These are phyloP conservation scores for Lactifluus pinguis DNA, from an alignment of 768 basidiomycete species.

Conservation along the genomic window DNA sequence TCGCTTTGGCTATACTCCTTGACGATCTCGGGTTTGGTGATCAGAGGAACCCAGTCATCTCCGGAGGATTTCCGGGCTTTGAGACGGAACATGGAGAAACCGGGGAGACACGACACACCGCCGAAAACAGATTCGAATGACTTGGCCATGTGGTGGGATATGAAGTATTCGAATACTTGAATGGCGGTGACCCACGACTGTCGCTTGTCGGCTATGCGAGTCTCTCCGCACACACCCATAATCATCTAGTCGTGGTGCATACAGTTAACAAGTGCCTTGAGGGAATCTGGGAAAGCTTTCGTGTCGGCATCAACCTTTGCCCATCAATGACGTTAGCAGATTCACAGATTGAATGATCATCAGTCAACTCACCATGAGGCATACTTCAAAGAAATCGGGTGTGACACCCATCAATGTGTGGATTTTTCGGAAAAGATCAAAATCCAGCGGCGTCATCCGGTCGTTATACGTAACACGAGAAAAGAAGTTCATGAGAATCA, in stretches of 20 bases:
- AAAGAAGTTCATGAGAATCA: slow-evolving; percentile 99
- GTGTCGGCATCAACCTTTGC: slow-evolving; percentile 96
- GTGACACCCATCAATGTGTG: slow-evolving; percentile 98
- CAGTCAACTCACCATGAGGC: slow-evolving; percentile 74
- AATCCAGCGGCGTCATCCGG: slow-evolving; percentile 95
- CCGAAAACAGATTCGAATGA: slow-evolving; percentile 99
- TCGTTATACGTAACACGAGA: slow-evolving; percentile 99
- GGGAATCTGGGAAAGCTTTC: slow-evolving; percentile 84
- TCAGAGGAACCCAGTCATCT: slow-evolving; percentile 96
- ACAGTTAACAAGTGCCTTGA: slow-evolving; percentile 88
- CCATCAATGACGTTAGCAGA: slow-evolving; percentile 4
- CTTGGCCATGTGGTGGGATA: slow-evolving; percentile 96
- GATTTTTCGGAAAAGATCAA: slow-evolving; percentile 94
- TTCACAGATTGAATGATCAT: not conserved
- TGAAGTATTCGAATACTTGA: slow-evolving; percentile 98
- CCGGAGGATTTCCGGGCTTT: slow-evolving; percentile 84
- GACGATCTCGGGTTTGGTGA: slow-evolving; percentile 94
- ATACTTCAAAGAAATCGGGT: slow-evolving; percentile 96
- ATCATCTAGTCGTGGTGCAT: slow-evolving; percentile 99
- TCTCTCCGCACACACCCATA: slow-evolving; percentile 99
- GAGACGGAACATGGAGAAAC: slow-evolving; percentile 98
- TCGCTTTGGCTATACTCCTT: slow-evolving; percentile 94
- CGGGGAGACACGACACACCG: slow-evolving; percentile 97
- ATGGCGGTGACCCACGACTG: slow-evolving; percentile 98
- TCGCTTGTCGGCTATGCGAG: slow-evolving; percentile 96